Base-by-base conservation (phyloP, 2,329 filamentous ascomycete species). In the Diaporthe australafricana region DNA sequence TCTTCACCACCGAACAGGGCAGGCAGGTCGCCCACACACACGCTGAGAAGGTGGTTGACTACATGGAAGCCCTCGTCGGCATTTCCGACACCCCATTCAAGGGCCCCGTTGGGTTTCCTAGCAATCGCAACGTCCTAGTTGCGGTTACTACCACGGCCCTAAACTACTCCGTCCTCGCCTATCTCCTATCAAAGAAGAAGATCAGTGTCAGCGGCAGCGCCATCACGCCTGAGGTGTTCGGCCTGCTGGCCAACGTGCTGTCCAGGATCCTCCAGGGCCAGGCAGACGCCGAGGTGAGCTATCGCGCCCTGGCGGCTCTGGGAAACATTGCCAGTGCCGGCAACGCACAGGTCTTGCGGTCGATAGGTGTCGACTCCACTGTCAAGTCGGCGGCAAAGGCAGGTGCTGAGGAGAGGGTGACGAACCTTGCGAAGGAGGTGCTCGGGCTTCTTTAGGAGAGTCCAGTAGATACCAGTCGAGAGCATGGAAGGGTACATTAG, bases 131-230 rank as follows among this genome's bases (percentile, higher is more conserved):
- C 76, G 85, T 98, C 14, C 89, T 93, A 65, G 92, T 98, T 70
- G 96, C 96, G 0, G 85, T 94, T 22, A 91, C 94, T 1, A 98
- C 96, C 0, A 87, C 94, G 0, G 91, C 93, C 72, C 92, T 98
- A 79, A 98, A 99, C 82, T 93, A 93, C 75, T 87, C 94, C 0
- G 94, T 98, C 1, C 87, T 95, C 14, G 87, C 94, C 6, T 88
- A 87, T 11, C 77, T 77, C 27, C 75, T 79, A 66, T 77, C 83
- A 38, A 83, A 83, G 66, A 81, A 86, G 75, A 86, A 81, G 73
- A 81, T 82, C 72, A 80, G 80, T 70, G 77, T 71, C 40, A 79
- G 72, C 42, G 80, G 77, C 11, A 52, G 22, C 25, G 25, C 45
- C 63, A 83, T 82, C 52, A 86, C 87, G 9, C 80, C 83, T 47